phyloP scores from a whole-genome alignment of 2,329 filamentous ascomycete genomes.

The Alternaria sp. region DNA sequence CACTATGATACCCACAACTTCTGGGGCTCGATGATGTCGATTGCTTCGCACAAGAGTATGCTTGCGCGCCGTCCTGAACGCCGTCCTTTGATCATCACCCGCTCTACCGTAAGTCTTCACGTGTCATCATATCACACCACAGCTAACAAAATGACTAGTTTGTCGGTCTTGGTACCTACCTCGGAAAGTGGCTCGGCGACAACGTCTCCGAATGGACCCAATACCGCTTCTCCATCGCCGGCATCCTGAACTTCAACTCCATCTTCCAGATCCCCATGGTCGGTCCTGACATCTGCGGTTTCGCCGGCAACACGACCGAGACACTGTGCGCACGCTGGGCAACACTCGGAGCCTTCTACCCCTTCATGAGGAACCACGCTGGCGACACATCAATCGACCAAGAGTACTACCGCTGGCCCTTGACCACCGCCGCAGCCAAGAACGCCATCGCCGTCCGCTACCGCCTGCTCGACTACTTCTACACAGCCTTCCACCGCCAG shows the following conservation, averaged over 20 bases:
- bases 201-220: constrained; percentile 53
- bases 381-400: constrained; percentile 61
- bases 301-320: constrained; percentile 70
- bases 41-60: constrained; percentile 71
- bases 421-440: constrained; percentile 67
- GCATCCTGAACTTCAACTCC: constrained; percentile 53
- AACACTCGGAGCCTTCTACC: constrained; percentile 72
- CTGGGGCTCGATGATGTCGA: constrained; percentile 77
- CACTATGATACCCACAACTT: constrained; percentile 80
- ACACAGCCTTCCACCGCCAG: constrained; percentile 71
- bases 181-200: constrained; percentile 67
- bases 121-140: neutral
- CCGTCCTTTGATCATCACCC: constrained; percentile 75
- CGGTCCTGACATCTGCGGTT: constrained; percentile 75
- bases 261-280: constrained; percentile 57
- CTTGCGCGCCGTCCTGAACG: constrained; percentile 65
- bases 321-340: constrained; percentile 76
- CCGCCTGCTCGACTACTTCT: constrained; percentile 76
- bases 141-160: constrained; percentile 52
- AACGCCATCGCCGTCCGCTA: constrained; percentile 75
- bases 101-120: constrained; percentile 60
- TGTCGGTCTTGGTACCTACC: constrained; percentile 69
- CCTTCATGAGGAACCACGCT: constrained; percentile 79
- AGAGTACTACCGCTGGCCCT: constrained; percentile 61
- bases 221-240: constrained; percentile 50